Evolutionary conservation across 768 basidiomycete species (phyloP).

Genomic region (Tulasnella sp.): DNA sequence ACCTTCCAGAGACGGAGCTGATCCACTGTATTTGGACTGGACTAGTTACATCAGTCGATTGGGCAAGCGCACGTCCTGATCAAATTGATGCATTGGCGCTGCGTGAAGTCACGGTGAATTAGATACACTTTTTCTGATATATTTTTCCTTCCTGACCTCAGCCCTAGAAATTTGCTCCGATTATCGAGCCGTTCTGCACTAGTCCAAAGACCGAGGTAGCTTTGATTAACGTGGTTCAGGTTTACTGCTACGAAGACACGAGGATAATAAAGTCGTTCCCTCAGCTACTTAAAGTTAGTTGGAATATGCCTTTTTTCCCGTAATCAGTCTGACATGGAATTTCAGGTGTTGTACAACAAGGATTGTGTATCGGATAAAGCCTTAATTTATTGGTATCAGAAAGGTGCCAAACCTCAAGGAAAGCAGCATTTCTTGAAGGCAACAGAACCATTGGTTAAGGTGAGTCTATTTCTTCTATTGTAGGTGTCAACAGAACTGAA

Average conservation of each 20-base stretch:
- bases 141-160: slow-evolving; percentile 2
- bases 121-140: not conserved
- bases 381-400: slow-evolving; percentile 96
- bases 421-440: slow-evolving; percentile 89
- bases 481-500: not conserved
- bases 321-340: not conserved
- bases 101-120: slow-evolving; percentile 70
- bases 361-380: slow-evolving; percentile 93
- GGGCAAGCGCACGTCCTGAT: slow-evolving; percentile 68
- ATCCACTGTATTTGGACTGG: slow-evolving; percentile 87
- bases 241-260: slow-evolving; percentile 94
- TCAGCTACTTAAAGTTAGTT: slow-evolving; percentile 71
- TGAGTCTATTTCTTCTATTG: slow-evolving; percentile 23
- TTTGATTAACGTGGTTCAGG: slow-evolving; percentile 88
- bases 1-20: slow-evolving; percentile 77
- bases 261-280: slow-evolving; percentile 91
- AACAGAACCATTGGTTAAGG: slow-evolving; percentile 83
- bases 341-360: slow-evolving; percentile 83
- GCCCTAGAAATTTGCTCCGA: slow-evolving; percentile 60
- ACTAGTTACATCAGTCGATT: slow-evolving; percentile 76
- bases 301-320: not conserved
- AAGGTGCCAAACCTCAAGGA: slow-evolving; percentile 91
- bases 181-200: slow-evolving; percentile 83
- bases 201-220: slow-evolving; percentile 84
- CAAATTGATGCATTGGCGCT: slow-evolving; percentile 84